phyloP scores from a whole-genome alignment of 2,329 filamentous ascomycete genomes.

The Neonectria punicea region DNA sequence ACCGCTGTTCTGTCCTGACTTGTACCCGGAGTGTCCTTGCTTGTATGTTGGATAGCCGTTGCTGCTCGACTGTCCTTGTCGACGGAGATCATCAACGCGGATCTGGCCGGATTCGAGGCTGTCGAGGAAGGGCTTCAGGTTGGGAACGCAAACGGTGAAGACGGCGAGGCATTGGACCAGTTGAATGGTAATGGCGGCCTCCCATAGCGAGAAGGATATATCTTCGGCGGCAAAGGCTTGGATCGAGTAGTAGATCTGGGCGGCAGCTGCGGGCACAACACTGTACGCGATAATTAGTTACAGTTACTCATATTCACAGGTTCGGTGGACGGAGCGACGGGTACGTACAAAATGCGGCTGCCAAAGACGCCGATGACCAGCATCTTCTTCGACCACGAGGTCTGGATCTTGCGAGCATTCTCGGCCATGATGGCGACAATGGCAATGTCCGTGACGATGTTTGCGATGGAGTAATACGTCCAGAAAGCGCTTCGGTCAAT shows the following conservation, averaged over 20 bases:
- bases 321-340: neutral
- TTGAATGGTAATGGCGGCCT: constrained; percentile 37
- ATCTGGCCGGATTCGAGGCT: constrained; percentile 44
- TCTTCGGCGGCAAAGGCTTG: constrained; percentile 37
- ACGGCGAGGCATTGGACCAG: constrained; percentile 44
- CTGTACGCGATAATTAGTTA: constrained; percentile 24
- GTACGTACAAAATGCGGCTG: constrained; percentile 44
- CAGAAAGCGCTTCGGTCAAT: constrained; percentile 38
- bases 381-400: constrained; percentile 40
- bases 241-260: constrained; percentile 41
- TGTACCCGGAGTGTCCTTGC: constrained; percentile 32
- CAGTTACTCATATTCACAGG: neutral
- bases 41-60: constrained; percentile 31
- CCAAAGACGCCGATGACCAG: constrained; percentile 46
- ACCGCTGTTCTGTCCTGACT: constrained; percentile 30
- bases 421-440: constrained; percentile 43
- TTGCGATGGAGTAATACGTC: constrained; percentile 43
- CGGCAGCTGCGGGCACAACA: constrained; percentile 42
- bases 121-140: constrained; percentile 46
- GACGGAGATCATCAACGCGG: constrained; percentile 42
- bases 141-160: constrained; percentile 42
- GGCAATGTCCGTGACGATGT: constrained; percentile 44
- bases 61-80: constrained; percentile 39
- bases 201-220: constrained; percentile 39
- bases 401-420: constrained; percentile 44